Percentiles rank a stretch among this genome's conserved stretches.
phyloP scores from a whole-genome alignment of 2,329 filamentous ascomycete genomes.

The Colletotrichum liaoningense region DNA sequence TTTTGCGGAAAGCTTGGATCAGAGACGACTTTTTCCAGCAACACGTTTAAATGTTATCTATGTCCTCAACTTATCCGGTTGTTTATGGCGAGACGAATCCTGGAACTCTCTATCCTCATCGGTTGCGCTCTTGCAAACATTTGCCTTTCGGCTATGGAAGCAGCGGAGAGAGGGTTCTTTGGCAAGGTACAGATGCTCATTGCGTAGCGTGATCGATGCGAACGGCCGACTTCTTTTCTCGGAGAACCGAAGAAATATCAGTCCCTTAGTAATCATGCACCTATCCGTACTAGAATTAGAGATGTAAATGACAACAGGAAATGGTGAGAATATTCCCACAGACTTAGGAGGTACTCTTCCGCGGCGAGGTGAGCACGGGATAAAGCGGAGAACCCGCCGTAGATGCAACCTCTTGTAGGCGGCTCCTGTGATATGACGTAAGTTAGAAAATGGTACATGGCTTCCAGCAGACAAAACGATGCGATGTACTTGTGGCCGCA shows the following conservation, averaged over 20 bases:
- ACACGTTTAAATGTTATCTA: background rate
- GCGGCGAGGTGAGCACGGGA: too few species aligned
- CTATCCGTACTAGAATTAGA: background rate
- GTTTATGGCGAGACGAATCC: too few species aligned
- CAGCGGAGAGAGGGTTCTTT: too few species aligned
- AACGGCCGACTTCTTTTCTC: background rate
- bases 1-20: background rate
- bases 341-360: too few species aligned
- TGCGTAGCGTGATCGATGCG: background rate
- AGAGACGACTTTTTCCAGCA: background rate
- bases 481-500: background rate
- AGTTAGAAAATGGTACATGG: background rate
- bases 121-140: too few species aligned
- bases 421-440: background rate
- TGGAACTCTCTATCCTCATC: too few species aligned
- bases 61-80: background rate
- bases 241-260: background rate
- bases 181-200: background rate
- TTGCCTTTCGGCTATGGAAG: too few species aligned
- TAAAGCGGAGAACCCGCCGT: background rate
- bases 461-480: background rate
- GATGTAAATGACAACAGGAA: too few species aligned
- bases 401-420: background rate
- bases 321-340: too few species aligned
- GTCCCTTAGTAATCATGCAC: too few species aligned